Conservation (phyloP, 1,284 basidiomycete genomes). For the Austroboletus niveus region DNA sequence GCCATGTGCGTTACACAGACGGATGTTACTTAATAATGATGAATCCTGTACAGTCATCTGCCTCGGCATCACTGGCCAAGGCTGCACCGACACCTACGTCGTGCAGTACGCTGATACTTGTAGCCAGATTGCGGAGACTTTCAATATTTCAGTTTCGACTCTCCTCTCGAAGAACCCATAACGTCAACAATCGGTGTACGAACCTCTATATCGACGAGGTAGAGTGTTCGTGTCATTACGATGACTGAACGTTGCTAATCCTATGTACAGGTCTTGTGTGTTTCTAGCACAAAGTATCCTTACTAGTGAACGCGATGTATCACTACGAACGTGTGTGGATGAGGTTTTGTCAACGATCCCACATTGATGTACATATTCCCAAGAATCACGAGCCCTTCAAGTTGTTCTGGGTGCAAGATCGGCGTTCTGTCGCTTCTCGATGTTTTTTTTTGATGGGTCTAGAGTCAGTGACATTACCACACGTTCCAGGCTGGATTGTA, state of each 20-base stretch:
- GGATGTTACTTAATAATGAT: neutral
- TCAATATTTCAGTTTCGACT: neutral
- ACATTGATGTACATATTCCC: no score
- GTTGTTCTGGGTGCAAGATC: no score
- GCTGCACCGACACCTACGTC: neutral
- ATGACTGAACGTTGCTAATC: neutral
- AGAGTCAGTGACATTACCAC: no score
- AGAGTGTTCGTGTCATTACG: neutral
- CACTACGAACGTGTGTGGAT: no score
- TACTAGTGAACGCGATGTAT: neutral
- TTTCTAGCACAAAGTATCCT: neutral
- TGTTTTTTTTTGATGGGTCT: no score
- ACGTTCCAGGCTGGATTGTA: no score
- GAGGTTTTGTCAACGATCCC: no score
- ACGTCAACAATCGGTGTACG: neutral
- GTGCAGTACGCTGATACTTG: neutral
- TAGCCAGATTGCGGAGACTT: slow-evolving; percentile 10
- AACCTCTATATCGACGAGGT: neutral
- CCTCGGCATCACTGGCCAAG: slow-evolving; percentile 22
- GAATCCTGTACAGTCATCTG: slow-evolving; percentile 34
- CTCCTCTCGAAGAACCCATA: neutral
- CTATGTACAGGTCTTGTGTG: neutral
- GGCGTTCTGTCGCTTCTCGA: no score
- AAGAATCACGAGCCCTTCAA: no score
- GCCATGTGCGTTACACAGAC: slow-evolving; percentile 22